Evolutionary conservation across 2,329 filamentous ascomycete genomes (phyloP), one percentile per base, ranked within the genome.

Genomic region (Seiridium unicorne): DNA sequence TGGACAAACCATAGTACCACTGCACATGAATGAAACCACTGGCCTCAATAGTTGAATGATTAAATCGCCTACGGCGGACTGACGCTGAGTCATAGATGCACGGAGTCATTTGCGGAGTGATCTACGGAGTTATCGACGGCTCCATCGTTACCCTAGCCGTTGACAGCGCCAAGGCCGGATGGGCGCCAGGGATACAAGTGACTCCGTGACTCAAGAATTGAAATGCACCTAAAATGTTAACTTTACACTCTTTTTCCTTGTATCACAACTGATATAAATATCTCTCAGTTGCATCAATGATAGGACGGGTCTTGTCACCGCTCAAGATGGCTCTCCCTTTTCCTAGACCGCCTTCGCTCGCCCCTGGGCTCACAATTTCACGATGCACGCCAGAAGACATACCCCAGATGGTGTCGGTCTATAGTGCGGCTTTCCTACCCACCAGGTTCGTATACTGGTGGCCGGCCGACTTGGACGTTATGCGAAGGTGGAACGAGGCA

Each of bases 361-460:
- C 55, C 2, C 57, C 54, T 3, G 51, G 55, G 10, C 60, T 60
- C 55, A 34, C 51, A 32, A n/a, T 63, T 2, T 38, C 55, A 2
- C 62, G 49, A 34, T 62, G 62, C 60, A 55, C 44, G 40, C 60
- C 60, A n/a, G 57, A 40, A 44, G 62, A 64, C 61, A 44, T 64
- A 13, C 63, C 61, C 18, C 56, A 57, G 48, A 51, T 61, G 53
- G 57, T 62, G 32, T 56, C 62, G 35, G 57, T 61, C n/a, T 64
- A 69, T 59, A 64, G 68, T 56, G 61, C 62, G 10, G 70, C 70
- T 34, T 73, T 70, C 65, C 51, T 51, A 9, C 51, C 55, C 51
- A 61, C 68, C 35, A 62, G 65, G 11, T 68, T 68, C 61, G 66
- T 63, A 6, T 70, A 69, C 63, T 73, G 69, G 69, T 71, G 69